Conservation (phyloP, 2,329 filamentous ascomycete genomes). For the Nemania sp. region DNA sequence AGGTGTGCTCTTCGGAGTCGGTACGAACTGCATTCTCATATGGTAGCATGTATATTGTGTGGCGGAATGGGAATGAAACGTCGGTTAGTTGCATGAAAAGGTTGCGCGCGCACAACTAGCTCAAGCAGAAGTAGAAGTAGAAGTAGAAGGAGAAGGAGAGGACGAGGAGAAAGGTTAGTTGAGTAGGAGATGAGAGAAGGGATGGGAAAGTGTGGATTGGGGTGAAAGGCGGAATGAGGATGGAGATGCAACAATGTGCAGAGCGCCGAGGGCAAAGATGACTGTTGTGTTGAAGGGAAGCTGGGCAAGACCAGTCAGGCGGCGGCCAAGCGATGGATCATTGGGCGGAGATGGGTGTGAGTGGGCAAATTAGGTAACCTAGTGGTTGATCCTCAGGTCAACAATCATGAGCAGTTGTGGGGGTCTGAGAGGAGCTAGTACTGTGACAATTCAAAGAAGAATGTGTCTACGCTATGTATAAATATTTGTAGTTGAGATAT, state of each 20-base stretch:
- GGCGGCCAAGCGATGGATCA: constrained; percentile 2
- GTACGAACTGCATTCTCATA: constrained; percentile 53
- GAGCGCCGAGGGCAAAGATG: constrained; percentile 34
- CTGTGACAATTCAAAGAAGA: not conserved
- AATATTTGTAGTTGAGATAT: not conserved
- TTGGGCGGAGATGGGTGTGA: constrained; percentile 2
- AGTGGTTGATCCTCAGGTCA: constrained; percentile 8
- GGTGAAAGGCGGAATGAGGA: not conserved
- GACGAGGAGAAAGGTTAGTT: no score
- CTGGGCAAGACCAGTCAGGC: constrained; percentile 15
- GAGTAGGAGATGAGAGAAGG: not conserved
- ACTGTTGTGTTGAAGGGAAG: constrained; percentile 14
- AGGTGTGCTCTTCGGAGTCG: constrained; percentile 53
- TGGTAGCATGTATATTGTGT: constrained; percentile 44
- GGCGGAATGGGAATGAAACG: constrained; percentile 12
- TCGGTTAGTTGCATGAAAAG: constrained; percentile 2
- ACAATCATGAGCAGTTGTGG: not conserved
- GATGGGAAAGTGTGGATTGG: not conserved
- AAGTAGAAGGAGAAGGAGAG: not conserved
- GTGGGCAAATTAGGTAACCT: not conserved
- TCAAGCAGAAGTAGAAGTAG: not conserved
- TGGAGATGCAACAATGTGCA: constrained; percentile 21
- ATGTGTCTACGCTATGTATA: not conserved
- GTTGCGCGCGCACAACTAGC: not conserved
- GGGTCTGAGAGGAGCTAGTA: not conserved